These are phyloP conservation scores for Geotrichum restrictum DNA, from an alignment of 1,139 yeast genomes.

Conservation along the genomic window DNA sequence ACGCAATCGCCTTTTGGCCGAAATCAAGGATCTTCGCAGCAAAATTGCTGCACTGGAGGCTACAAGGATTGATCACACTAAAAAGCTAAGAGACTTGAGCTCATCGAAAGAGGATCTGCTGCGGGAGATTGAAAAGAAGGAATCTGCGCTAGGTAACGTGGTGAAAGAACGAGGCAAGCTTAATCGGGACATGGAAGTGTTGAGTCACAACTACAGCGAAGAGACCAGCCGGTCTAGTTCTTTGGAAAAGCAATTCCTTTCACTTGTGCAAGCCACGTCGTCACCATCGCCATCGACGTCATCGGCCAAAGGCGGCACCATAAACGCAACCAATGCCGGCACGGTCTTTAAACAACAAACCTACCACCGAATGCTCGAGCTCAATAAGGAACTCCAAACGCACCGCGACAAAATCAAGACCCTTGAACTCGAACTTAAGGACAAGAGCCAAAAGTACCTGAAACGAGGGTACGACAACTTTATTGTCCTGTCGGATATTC, in stretches of 20 bases:
- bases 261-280: constrained; percentile 5
- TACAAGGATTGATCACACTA: neutral
- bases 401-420: constrained; percentile 9
- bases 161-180: constrained; percentile 5
- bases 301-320: neutral
- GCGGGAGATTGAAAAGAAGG: constrained; percentile 6
- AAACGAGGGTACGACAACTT: constrained; percentile 17
- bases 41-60: neutral
- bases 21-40: neutral
- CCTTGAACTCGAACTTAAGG: constrained; percentile 10
- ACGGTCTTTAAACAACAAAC: constrained; percentile 17
- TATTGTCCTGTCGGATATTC: constrained; percentile 13
- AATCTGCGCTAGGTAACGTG: constrained; percentile 1
- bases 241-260: neutral
- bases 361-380: constrained; percentile 20
- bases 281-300: no score
- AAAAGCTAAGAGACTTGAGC: neutral
- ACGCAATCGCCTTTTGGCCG: neutral
- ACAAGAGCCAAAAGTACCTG: constrained; percentile 11
- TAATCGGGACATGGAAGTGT: constrained; percentile 5
- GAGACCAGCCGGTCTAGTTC: constrained; percentile 4
- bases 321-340: constrained; percentile 7
- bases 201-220: constrained; percentile 7
- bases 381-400: constrained; percentile 15
- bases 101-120: neutral